A percentile compares a stretch with the other conserved stretches of the same genome.
Evolutionary conservation across 2,329 filamentous ascomycete genomes (phyloP).

Genomic region (Herpotrichia juniperi): DNA sequence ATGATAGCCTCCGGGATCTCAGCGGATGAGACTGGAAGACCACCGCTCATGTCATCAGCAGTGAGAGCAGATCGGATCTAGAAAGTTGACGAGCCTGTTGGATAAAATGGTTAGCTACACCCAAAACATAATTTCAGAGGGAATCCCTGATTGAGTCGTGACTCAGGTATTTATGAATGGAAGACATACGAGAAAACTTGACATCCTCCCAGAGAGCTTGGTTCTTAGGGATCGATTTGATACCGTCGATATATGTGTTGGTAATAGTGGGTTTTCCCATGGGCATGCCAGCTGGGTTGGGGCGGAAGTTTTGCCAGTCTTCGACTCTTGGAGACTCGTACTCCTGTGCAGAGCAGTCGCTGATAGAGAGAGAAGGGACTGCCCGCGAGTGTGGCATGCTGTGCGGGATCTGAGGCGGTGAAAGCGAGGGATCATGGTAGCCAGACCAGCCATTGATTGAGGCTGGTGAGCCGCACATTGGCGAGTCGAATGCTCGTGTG

Average conservation of each 20-base stretch:
- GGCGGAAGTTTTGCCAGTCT: constrained; percentile 56
- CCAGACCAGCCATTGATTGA: constrained; percentile 24
- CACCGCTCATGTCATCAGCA: constrained; percentile 56
- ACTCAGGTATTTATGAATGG: constrained; percentile 41
- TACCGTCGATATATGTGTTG: constrained; percentile 47
- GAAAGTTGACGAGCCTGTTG: constrained; percentile 66
- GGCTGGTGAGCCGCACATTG: constrained; percentile 24
- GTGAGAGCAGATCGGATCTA: constrained; percentile 26
- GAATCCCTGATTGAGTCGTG: constrained; percentile 54
- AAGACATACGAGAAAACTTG: constrained; percentile 52
- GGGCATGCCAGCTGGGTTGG: constrained; percentile 51
- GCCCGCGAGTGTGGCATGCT: constrained; percentile 17
- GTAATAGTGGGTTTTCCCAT: constrained; percentile 26
- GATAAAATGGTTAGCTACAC: constrained; percentile 66
- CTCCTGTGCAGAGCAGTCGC: constrained; percentile 32
- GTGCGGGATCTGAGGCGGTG: constrained; percentile 18
- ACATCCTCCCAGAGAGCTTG: constrained; percentile 50
- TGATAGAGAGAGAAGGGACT: constrained; percentile 31
- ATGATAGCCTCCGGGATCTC: constrained; percentile 62
- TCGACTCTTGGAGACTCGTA: constrained; percentile 38
- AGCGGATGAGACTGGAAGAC: constrained; percentile 63
- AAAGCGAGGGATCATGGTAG: constrained; percentile 17
- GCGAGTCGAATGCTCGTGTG: constrained; percentile 9
- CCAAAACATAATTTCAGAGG: constrained; percentile 56
- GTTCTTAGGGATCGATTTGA: constrained; percentile 30